Percentiles rank a stretch among this genome's conserved stretches.
These are phyloP conservation scores for Cordyceps fumosorosea DNA, from an alignment of 2,329 filamentous ascomycete genomes.

Conservation along the genomic window DNA sequence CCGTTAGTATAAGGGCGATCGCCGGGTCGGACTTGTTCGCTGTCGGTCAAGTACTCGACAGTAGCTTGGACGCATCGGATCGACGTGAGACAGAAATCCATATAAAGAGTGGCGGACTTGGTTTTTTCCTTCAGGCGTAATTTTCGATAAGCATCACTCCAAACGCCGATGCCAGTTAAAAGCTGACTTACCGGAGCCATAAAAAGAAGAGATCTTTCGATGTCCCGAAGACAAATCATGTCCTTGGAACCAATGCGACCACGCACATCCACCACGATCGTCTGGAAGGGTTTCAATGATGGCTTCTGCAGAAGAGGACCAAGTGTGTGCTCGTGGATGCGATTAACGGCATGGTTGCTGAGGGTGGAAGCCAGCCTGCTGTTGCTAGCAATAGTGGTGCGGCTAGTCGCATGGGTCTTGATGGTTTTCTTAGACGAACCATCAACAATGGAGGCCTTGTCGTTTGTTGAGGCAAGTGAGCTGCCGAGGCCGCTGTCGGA, in stretches of 20 bases:
- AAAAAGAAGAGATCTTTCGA: constrained; percentile 89
- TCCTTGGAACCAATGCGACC: constrained; percentile 74
- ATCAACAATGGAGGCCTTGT: constrained; percentile 40
- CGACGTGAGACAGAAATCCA: constrained; percentile 83
- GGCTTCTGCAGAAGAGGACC: constrained; percentile 69
- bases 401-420: constrained; percentile 38
- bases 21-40: constrained; percentile 74
- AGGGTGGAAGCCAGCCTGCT: constrained; percentile 52
- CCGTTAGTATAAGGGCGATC: constrained; percentile 92
- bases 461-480: constrained; percentile 60
- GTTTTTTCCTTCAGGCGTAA: constrained; percentile 71
- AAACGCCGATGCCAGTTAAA: constrained; percentile 48
- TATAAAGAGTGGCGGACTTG: constrained; percentile 64
- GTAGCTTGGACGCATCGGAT: constrained; percentile 87
- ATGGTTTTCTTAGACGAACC: constrained; percentile 33
- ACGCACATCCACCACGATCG: constrained; percentile 71
- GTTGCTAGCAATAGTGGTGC: constrained; percentile 46
- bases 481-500: constrained; percentile 87
- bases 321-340: constrained; percentile 75
- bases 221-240: constrained; percentile 83
- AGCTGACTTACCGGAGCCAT: constrained; percentile 84
- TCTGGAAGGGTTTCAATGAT: constrained; percentile 71
- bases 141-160: constrained; percentile 62
- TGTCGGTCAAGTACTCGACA: constrained; percentile 76
- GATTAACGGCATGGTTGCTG: constrained; percentile 62